These are phyloP conservation scores for Mycogone perniciosa DNA, from an alignment of 2,329 filamentous ascomycete genomes.

Conservation along the genomic window DNA sequence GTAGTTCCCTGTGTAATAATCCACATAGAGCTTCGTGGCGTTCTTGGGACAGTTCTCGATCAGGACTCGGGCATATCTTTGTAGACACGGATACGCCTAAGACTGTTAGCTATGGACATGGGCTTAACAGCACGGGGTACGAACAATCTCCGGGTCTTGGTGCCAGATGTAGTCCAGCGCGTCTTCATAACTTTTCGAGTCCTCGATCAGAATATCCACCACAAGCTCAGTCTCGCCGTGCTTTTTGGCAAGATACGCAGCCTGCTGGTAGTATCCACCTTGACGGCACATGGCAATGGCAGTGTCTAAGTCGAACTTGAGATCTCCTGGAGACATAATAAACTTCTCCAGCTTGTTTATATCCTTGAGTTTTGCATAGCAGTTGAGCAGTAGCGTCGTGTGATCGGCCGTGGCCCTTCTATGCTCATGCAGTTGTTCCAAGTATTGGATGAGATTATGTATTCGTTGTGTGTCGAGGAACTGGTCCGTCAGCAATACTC, in stretches of 20 bases:
- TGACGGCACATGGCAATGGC: conserved; percentile 97
- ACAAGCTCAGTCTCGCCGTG: conserved; percentile 91
- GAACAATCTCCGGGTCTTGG: conserved; percentile 68
- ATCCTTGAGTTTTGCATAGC: conserved; percentile 96
- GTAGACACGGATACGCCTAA: conserved; percentile 77
- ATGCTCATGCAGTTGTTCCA: conserved; percentile 93
- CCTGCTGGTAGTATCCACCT: conserved; percentile 94
- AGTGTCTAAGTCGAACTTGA: conserved; percentile 95
- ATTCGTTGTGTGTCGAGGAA: conserved; percentile 96
- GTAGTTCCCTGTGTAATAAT: conserved; percentile 88
- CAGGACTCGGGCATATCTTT: conserved; percentile 91
- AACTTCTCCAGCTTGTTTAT: conserved; percentile 94
- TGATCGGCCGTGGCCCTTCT: conserved; percentile 91
- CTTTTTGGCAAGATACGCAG: conserved; percentile 88
- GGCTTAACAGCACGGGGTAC: conserved; percentile 24
- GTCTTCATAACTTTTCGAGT: conserved; percentile 83
- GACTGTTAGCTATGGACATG: conserved; percentile 24
- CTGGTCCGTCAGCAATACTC: conserved; percentile 32
- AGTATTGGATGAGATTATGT: conserved; percentile 92
- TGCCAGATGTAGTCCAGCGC: conserved; percentile 89
- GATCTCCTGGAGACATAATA: conserved; percentile 88
- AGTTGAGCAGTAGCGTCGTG: conserved; percentile 89
- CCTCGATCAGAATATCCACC: conserved; percentile 91
- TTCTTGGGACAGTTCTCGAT: conserved; percentile 79
- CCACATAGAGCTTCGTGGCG: conserved; percentile 82